These are phyloP conservation scores for Thalassiosira hispida DNA, from an alignment of 352 stramenopile species.

Conservation along the genomic window DNA sequence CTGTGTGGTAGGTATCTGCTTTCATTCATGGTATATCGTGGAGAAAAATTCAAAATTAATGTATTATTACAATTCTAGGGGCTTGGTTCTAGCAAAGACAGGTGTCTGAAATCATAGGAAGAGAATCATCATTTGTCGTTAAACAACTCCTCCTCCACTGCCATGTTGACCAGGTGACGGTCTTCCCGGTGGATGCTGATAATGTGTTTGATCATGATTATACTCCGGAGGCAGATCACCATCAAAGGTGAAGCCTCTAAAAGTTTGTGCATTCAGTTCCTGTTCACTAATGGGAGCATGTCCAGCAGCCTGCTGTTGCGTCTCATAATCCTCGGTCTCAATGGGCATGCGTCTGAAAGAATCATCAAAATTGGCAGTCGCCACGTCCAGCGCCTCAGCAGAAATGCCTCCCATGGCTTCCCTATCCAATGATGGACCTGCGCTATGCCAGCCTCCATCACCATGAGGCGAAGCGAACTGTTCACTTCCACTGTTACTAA, in stretches of 20 bases:
- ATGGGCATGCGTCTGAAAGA: slow-evolving; percentile 81
- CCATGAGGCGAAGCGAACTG: not conserved
- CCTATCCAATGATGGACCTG: slow-evolving; percentile 45
- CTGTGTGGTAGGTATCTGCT: too few relatives aligned
- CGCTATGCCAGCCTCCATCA: slow-evolving; percentile 27
- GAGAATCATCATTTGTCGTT: not conserved
- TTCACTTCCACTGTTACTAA: not conserved
- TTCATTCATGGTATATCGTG: too few relatives aligned
- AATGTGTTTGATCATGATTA: slow-evolving; percentile 17
- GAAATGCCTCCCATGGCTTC: slow-evolving; percentile 46
- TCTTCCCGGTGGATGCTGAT: slow-evolving; percentile 8
- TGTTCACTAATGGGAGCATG: slow-evolving; percentile 57
- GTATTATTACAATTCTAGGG: too few relatives aligned
- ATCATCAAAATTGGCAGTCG: slow-evolving; percentile 84
- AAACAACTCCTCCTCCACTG: slow-evolving; percentile 5
- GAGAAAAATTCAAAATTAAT: too few relatives aligned
- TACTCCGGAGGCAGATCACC: slow-evolving; percentile 42
- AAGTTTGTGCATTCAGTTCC: slow-evolving; percentile 80
- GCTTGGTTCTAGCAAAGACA: too few relatives aligned
- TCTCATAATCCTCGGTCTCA: slow-evolving; percentile 77
- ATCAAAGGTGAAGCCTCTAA: slow-evolving; percentile 83
- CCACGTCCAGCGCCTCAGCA: slow-evolving; percentile 68
- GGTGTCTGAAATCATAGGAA: too few relatives aligned
- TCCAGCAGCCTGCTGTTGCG: slow-evolving; percentile 46
- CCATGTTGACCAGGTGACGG: not conserved